phyloP scores from a whole-genome alignment of 2,329 filamentous ascomycete genomes.

The Aspergillus sp. region DNA sequence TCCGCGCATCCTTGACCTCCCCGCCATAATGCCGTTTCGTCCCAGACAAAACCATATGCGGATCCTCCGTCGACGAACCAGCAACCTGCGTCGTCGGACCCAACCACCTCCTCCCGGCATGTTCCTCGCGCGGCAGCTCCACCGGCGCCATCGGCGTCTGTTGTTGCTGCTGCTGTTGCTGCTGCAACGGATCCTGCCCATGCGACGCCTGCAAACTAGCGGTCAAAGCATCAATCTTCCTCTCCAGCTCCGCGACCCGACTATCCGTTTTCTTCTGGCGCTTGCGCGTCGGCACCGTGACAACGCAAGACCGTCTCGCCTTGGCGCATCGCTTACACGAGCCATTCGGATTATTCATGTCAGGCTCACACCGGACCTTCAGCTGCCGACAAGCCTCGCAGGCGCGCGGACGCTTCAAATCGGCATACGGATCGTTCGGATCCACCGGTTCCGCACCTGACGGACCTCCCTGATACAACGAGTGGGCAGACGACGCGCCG shows the following conservation, averaged over 20 bases:
- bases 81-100: constrained; percentile 13
- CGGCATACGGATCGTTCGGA: constrained; percentile 32
- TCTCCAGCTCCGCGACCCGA: constrained; percentile 84
- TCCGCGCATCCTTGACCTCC: constrained; percentile 24
- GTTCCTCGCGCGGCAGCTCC: constrained; percentile 38
- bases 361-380: constrained; percentile 83
- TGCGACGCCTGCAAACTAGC: constrained; percentile 67
- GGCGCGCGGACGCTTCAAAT: constrained; percentile 67
- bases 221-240: constrained; percentile 86
- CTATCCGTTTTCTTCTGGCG: constrained; percentile 90
- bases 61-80: constrained; percentile 2
- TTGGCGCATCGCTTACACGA: constrained; percentile 77
- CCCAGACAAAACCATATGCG: constrained; percentile 17
- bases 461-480: constrained; percentile 4
- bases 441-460: constrained; percentile 9
- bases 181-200: constrained; percentile 22
- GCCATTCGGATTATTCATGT: constrained; percentile 60
- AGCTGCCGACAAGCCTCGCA: constrained; percentile 74
- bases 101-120: constrained; percentile 35
- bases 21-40: constrained; percentile 33
- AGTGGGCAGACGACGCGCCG: constrained; percentile 2
- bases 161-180: neutral
- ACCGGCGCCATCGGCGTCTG: constrained; percentile 5
- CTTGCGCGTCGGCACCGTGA: constrained; percentile 74
- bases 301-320: constrained; percentile 72